Conservation (phyloP, 345 rosid species). For the Cardamine chenopodiifolia region DNA sequence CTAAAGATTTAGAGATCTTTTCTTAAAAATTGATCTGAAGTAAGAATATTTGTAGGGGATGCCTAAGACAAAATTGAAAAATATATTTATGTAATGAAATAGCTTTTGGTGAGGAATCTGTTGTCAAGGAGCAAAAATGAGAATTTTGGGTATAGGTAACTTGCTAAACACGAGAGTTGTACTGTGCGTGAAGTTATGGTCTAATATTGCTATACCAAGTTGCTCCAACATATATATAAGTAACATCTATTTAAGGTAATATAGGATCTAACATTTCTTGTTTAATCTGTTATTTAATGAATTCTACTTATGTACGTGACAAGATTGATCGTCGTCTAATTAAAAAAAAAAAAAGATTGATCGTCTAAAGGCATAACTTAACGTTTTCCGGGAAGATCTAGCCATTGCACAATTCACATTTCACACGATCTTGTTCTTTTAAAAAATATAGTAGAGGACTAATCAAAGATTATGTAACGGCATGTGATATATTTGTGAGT, state of each 20-base stretch:
- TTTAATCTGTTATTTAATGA: not conserved
- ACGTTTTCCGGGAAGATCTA: not conserved
- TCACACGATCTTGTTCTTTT: conserved; percentile 5
- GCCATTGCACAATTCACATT: not conserved
- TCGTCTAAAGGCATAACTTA: not conserved
- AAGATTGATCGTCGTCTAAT: not conserved
- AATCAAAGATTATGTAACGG: conserved; percentile 15
- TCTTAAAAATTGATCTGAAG: not conserved
- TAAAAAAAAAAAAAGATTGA: not conserved
- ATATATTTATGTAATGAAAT: not conserved
- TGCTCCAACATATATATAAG: conserved; percentile 28
- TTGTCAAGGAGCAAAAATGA: conserved; percentile 21
- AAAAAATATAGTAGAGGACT: not conserved
- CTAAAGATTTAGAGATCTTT: not conserved
- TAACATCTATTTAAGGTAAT: conserved; percentile 7
- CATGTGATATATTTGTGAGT: conserved; percentile 19
- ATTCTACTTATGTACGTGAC: conserved; percentile 11
- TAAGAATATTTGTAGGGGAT: not conserved
- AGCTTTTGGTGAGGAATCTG: conserved; percentile 34
- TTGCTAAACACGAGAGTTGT: conserved; percentile 43
- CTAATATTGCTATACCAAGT: conserved; percentile 25
- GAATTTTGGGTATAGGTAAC: conserved; percentile 28
- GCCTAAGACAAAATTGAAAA: not conserved
- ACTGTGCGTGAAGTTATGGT: conserved; percentile 41
- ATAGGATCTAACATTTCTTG: conserved; percentile 1